Percentiles rank a stretch among this genome's conserved stretches.
Conservation (phyloP, 345 rosid genomes). For the Garcia nutans region DNA sequence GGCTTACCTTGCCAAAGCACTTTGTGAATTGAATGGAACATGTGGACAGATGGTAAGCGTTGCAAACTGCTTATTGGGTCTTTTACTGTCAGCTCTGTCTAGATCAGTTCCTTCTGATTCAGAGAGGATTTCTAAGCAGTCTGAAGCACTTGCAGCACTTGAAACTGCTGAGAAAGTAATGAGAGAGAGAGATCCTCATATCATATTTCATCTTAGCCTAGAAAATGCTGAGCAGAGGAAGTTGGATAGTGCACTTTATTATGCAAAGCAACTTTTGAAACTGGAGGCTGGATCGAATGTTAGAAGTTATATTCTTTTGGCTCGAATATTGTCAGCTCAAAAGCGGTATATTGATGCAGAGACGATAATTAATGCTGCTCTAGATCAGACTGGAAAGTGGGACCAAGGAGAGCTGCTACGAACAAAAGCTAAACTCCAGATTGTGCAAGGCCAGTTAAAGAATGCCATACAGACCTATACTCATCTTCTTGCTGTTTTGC, state of each 20-base stretch:
- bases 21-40: constrained; percentile 26
- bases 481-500: constrained; percentile 68
- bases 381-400: constrained; percentile 80
- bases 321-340: constrained; percentile 71
- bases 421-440: constrained; percentile 71
- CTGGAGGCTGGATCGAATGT: constrained; percentile 60
- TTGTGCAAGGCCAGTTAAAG: constrained; percentile 60
- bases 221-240: constrained; percentile 85
- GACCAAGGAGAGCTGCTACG: constrained; percentile 77
- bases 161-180: constrained; percentile 49
- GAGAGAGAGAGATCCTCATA: constrained; percentile 33
- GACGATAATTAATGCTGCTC: constrained; percentile 56
- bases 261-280: constrained; percentile 48
- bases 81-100: constrained; percentile 51
- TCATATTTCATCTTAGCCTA: constrained; percentile 55
- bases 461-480: constrained; percentile 64
- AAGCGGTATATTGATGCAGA: constrained; percentile 61
- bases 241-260: constrained; percentile 56
- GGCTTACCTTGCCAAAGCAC: constrained; percentile 50
- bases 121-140: constrained; percentile 50
- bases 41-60: constrained; percentile 56
- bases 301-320: constrained; percentile 57
- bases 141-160: constrained; percentile 59
- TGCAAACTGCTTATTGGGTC: constrained; percentile 49
- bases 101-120: constrained; percentile 47